Evolutionary conservation across 495 filamentous ascomycete species (phyloP).

Genomic region (Lasiosphaeria miniovina): DNA sequence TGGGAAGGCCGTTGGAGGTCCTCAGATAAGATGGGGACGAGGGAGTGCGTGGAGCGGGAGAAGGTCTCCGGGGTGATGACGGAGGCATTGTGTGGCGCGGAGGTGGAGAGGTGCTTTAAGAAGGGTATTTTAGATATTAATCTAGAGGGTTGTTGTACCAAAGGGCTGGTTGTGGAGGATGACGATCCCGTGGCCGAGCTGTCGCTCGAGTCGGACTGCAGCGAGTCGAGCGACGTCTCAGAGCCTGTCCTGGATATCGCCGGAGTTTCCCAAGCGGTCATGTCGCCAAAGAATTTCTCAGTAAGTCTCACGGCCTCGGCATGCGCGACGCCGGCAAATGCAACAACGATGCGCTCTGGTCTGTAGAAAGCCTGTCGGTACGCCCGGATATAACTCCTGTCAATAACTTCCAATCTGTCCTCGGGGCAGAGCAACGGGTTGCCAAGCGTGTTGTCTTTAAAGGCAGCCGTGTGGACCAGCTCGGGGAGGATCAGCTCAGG

Average conservation of each 20-base stretch:
- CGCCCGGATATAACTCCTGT: slow-evolving; percentile 67
- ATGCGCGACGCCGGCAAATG: slow-evolving; percentile 90
- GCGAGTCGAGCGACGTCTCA: slow-evolving; percentile 44
- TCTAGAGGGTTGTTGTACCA: slow-evolving; percentile 50
- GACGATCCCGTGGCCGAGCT: slow-evolving; percentile 29
- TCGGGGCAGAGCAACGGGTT: slow-evolving; percentile 89
- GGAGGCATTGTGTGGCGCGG: slow-evolving; percentile 59
- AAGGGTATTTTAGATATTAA: slow-evolving; percentile 87
- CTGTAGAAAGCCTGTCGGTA: slow-evolving; percentile 83
- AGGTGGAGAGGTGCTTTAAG: slow-evolving; percentile 82
- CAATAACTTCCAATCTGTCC: slow-evolving; percentile 75
- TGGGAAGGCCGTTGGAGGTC: slow-evolving; percentile 67
- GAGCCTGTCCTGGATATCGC: slow-evolving; percentile 57
- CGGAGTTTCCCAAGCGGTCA: slow-evolving; percentile 56
- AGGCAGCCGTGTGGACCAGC: slow-evolving; percentile 90
- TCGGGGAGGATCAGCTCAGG: slow-evolving; percentile 95
- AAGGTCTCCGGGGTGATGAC: slow-evolving; percentile 33
- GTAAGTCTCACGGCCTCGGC: slow-evolving; percentile 74
- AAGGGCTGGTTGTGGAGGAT: slow-evolving; percentile 42
- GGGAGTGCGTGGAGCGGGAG: slow-evolving; percentile 14
- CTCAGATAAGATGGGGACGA: slow-evolving; percentile 44
- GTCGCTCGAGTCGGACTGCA: slow-evolving; percentile 41
- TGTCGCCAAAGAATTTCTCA: slow-evolving; percentile 85
- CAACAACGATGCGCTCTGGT: slow-evolving; percentile 88
- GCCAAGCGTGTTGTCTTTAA: slow-evolving; percentile 90